A percentile compares a stretch with the other conserved stretches of the same genome.
These are phyloP conservation scores for Vitis vinifera DNA, from an alignment of 164 flowering plant genomes.

Conservation along the genomic window ASM3070453v1 NC_081819.1:23001001-23001500, in stretches of 20 bases:
- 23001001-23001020: constrained; percentile 58
- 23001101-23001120: constrained; percentile 56
- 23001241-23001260: neutral
- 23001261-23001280: no score
- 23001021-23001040: constrained; percentile 48
- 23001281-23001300: no score
- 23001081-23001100: constrained; percentile 22
- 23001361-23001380: constrained; percentile 80
- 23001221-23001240: neutral
- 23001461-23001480: constrained; percentile 31
- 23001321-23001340: no score
- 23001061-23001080: constrained; percentile 41
- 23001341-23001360: neutral
- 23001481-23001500: constrained; percentile 30
- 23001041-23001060: constrained; percentile 52
- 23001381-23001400: constrained; percentile 93
- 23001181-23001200: constrained; percentile 5
- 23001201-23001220: neutral
- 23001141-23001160: constrained; percentile 83
- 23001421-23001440: constrained; percentile 91
- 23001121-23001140: constrained; percentile 80
- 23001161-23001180: constrained; percentile 63
- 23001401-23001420: constrained; percentile 98
- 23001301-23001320: no score
- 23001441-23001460: constrained; percentile 96